phyloP scores from a whole-genome alignment of 805 yeast species.

The Candida vaughaniae region DNA sequence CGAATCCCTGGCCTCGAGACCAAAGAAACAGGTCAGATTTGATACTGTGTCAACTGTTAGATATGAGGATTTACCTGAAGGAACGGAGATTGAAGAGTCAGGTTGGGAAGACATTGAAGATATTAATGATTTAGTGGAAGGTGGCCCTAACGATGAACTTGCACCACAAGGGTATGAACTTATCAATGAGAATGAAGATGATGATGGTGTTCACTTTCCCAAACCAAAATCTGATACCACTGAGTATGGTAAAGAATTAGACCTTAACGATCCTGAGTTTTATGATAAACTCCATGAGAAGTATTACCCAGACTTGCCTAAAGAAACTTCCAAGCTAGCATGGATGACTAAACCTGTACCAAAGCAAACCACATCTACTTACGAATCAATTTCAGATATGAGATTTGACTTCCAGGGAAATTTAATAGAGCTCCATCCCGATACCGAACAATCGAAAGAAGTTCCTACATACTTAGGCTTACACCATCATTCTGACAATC shows the following conservation, averaged over 20 bases:
- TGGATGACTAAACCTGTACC: slow-evolving; percentile 84
- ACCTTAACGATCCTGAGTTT: slow-evolving; percentile 76
- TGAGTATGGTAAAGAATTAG: slow-evolving; percentile 34
- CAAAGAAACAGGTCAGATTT: slow-evolving; percentile 30
- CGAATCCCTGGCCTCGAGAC: no score
- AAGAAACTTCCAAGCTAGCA: slow-evolving; percentile 73
- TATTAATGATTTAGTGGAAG: slow-evolving; percentile 44
- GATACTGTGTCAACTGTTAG: slow-evolving; percentile 28
- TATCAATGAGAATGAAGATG: slow-evolving; percentile 28
- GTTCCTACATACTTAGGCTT: slow-evolving; percentile 65
- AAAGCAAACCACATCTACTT: slow-evolving; percentile 36
- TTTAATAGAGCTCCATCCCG: slow-evolving; percentile 51
- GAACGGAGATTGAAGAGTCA: slow-evolving; percentile 25
- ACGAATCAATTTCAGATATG: slow-evolving; percentile 62
- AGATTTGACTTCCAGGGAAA: slow-evolving; percentile 89
- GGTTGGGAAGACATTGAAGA: slow-evolving; percentile 54
- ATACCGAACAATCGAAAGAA: slow-evolving; percentile 17
- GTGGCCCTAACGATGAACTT: slow-evolving; percentile 29
- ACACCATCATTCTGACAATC: slow-evolving; percentile 89
- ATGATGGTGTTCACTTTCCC: slow-evolving; percentile 63
- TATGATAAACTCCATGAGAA: slow-evolving; percentile 75
- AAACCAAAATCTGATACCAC: slow-evolving; percentile 20
- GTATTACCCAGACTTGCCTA: slow-evolving; percentile 87
- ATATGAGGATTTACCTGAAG: slow-evolving; percentile 26
- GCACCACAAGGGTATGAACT: slow-evolving; percentile 45